Conservation (phyloP, 192 early-diverging fungal species). For the Umbelopsis sp. region DNA sequence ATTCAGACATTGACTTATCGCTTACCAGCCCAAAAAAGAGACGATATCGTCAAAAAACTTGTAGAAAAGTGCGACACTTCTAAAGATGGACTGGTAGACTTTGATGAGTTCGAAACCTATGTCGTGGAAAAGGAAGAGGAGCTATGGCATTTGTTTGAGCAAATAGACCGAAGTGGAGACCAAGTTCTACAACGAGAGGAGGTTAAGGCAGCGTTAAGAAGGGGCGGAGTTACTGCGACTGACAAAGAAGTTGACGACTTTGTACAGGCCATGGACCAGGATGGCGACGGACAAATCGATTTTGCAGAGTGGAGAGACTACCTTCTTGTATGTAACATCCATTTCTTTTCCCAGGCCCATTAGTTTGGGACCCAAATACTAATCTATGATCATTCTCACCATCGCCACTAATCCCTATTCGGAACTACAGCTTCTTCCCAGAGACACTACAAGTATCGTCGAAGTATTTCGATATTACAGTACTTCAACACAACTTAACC, state of each 20-base stretch:
- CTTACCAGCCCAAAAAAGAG: constrained; percentile 29
- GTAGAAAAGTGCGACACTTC: constrained; percentile 35
- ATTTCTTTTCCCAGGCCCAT: background rate
- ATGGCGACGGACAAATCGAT: constrained; percentile 60
- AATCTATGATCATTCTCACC: background rate
- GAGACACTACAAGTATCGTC: constrained; percentile 50
- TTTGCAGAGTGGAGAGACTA: constrained; percentile 69
- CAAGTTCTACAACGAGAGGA: constrained; percentile 55
- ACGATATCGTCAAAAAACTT: constrained; percentile 39
- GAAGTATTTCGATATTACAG: constrained; percentile 65
- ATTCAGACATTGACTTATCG: constrained; percentile 31
- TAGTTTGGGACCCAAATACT: background rate
- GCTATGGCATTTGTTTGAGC: constrained; percentile 60
- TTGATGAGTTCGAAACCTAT: constrained; percentile 58
- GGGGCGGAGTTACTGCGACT: constrained; percentile 58
- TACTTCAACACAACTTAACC: constrained; percentile 57
- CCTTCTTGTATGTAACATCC: constrained; percentile 43
- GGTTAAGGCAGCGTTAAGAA: constrained; percentile 47
- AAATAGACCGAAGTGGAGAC: constrained; percentile 60
- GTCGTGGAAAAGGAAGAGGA: constrained; percentile 64
- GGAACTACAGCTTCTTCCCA: constrained; percentile 53
- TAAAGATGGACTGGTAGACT: constrained; percentile 42
- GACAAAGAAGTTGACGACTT: constrained; percentile 60
- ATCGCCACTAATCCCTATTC: background rate
- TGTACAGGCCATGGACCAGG: constrained; percentile 61